These are phyloP conservation scores for Suillus subalutaceus DNA, from an alignment of 768 basidiomycete species.

Conservation along the genomic window DNA sequence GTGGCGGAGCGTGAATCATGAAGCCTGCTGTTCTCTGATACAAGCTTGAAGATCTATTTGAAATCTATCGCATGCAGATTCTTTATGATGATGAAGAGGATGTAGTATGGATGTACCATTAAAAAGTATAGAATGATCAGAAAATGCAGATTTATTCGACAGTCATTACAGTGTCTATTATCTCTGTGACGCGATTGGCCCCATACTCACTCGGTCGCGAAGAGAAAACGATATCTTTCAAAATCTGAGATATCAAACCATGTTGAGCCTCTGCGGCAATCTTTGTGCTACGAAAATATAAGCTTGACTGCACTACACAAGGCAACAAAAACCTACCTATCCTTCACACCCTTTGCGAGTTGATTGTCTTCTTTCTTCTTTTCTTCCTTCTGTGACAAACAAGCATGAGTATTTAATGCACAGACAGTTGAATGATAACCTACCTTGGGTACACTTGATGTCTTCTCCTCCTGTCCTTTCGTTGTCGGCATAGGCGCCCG, in stretches of 20 bases:
- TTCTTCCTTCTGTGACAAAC: slow-evolving; percentile 47
- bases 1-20: slow-evolving; percentile 10
- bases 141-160: slow-evolving; percentile 24
- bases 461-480: slow-evolving; percentile 54
- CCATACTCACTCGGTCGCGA: slow-evolving; percentile 38
- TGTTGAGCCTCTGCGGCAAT: slow-evolving; percentile 92
- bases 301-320: not conserved
- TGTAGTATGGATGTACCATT: not conserved
- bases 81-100: not conserved
- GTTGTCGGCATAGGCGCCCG: slow-evolving; percentile 56
- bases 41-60: not conserved
- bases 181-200: slow-evolving; percentile 28
- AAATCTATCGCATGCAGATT: not conserved
- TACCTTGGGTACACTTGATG: slow-evolving; percentile 43
- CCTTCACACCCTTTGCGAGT: slow-evolving; percentile 86
- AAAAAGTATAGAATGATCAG: not conserved
- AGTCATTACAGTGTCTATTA: slow-evolving; percentile 42
- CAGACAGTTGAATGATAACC: not conserved
- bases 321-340: slow-evolving; percentile 61
- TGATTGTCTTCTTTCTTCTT: slow-evolving; percentile 90
- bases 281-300: slow-evolving; percentile 59
- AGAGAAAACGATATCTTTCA: slow-evolving; percentile 93
- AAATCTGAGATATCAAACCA: slow-evolving; percentile 88
- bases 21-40: not conserved
- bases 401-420: slow-evolving; percentile 3